phyloP scores from a whole-genome alignment of 1,284 basidiomycete species.

The Vanrija pseudolonga region DNA sequence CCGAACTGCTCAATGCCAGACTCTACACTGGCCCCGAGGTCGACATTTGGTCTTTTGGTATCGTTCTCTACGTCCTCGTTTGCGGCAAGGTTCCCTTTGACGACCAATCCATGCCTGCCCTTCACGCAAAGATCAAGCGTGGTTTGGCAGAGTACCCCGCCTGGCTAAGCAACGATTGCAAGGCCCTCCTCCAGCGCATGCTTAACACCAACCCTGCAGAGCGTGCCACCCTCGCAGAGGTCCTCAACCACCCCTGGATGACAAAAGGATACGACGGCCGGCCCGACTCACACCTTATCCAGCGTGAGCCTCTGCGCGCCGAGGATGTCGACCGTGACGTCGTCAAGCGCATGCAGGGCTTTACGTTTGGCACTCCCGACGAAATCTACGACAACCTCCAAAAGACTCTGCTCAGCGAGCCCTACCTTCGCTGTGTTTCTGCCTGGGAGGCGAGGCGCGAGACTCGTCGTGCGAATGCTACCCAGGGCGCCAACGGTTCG shows the following conservation, averaged over 20 bases:
- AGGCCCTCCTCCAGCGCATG: conserved; percentile 89
- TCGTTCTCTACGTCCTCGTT: conserved; percentile 94
- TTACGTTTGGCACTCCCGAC: conserved; percentile 88
- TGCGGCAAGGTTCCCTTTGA: conserved; percentile 99
- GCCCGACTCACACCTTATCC: conserved; percentile 78
- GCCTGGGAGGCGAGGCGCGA: conserved; percentile 72
- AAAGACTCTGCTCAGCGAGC: conserved; percentile 72
- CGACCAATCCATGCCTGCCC: conserved; percentile 97
- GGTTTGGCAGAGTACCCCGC: conserved; percentile 95
- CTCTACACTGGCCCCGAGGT: conserved; percentile 97
- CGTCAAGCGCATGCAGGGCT: conserved; percentile 88
- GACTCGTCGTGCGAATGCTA: conserved; percentile 21
- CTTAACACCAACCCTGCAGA: conserved; percentile 87
- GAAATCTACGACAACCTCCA: conserved; percentile 74
- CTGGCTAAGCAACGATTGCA: conserved; percentile 95
- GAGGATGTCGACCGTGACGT: conserved; percentile 84
- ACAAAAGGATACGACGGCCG: conserved; percentile 75
- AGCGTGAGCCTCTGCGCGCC: conserved; percentile 78
- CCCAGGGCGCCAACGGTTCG: conserved; percentile 12
- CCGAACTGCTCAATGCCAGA: conserved; percentile 92
- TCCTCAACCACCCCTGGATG: conserved; percentile 95
- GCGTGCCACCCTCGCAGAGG: conserved; percentile 79
- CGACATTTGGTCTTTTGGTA: conserved; percentile 98
- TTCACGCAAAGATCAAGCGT: conserved; percentile 98
- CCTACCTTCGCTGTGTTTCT: conserved; percentile 68